Conservation (phyloP, 805 yeast genomes). For the Millerozyma miso region DNA sequence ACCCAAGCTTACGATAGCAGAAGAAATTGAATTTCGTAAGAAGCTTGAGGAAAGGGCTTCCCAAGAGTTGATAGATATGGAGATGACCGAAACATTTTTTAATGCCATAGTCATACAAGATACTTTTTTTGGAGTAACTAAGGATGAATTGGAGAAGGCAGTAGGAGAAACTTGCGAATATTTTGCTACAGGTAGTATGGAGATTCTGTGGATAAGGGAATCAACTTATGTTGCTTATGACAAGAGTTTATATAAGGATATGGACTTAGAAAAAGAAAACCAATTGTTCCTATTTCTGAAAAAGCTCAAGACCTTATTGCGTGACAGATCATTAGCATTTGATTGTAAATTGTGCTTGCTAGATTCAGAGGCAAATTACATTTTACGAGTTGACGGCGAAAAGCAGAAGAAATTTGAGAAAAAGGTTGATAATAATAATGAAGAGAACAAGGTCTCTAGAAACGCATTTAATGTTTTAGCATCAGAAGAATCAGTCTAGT, state of each 20-base stretch:
- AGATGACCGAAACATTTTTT: slow-evolving; percentile 23
- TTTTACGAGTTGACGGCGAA: slow-evolving; percentile 14
- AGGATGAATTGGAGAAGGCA: slow-evolving; percentile 37
- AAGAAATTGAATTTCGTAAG: slow-evolving; percentile 30
- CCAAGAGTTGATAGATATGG: slow-evolving; percentile 9
- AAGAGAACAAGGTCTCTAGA: background rate
- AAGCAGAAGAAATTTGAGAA: background rate
- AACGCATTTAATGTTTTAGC: background rate
- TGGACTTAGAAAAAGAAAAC: slow-evolving; percentile 36
- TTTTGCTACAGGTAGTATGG: slow-evolving; percentile 17
- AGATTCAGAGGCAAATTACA: slow-evolving; percentile 22
- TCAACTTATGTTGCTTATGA: slow-evolving; percentile 40
- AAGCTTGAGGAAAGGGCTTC: slow-evolving; percentile 11
- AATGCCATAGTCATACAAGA: slow-evolving; percentile 56
- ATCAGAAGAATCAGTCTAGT: background rate
- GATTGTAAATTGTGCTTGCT: slow-evolving; percentile 44
- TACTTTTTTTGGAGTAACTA: slow-evolving; percentile 50
- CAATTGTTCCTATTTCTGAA: slow-evolving; percentile 40
- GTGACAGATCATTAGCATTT: slow-evolving; percentile 44
- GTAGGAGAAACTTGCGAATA: slow-evolving; percentile 20
- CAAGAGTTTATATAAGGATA: slow-evolving; percentile 25
- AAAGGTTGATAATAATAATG: background rate
- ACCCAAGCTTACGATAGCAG: slow-evolving; percentile 46
- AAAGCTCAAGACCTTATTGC: slow-evolving; percentile 26
- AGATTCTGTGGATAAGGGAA: slow-evolving; percentile 39